These are phyloP conservation scores for Vigna trinervia DNA, from an alignment of 306 rosid genomes.

Conservation along the genomic window DNA sequence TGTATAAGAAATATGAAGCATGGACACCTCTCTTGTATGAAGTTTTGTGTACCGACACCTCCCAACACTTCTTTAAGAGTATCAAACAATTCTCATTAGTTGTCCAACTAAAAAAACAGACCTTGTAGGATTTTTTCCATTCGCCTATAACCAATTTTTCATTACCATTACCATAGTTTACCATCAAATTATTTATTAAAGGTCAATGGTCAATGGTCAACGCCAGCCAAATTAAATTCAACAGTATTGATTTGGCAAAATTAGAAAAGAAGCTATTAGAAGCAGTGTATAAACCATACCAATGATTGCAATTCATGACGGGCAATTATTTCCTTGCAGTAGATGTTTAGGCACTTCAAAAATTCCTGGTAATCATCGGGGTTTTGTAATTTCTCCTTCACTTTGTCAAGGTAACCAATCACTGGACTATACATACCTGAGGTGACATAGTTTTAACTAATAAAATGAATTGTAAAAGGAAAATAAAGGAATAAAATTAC, in stretches of 20 bases:
- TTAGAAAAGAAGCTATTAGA: constrained; percentile 14
- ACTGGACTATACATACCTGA: constrained; percentile 83
- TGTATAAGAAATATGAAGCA: constrained; percentile 6
- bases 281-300: constrained; percentile 61
- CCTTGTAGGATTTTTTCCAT: not conserved
- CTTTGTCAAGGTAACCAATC: constrained; percentile 86
- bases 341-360: constrained; percentile 95
- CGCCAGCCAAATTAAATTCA: constrained; percentile 14
- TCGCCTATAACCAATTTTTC: constrained; percentile 3
- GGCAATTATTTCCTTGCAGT: constrained; percentile 93
- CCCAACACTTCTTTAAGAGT: not conserved
- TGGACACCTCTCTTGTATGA: not conserved
- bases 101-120: not conserved
- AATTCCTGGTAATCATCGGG: constrained; percentile 93
- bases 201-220: constrained; percentile 9
- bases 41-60: not conserved
- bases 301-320: constrained; percentile 79
- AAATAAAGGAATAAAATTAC: constrained; percentile 16
- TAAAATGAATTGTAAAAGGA: constrained; percentile 7
- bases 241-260: not conserved
- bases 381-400: constrained; percentile 80
- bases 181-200: not conserved
- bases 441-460: constrained; percentile 37
- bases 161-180: not conserved
- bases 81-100: not conserved